Evolutionary conservation across 345 rosid species (phyloP).

Genomic region (Dovyalis caffra): DNA sequence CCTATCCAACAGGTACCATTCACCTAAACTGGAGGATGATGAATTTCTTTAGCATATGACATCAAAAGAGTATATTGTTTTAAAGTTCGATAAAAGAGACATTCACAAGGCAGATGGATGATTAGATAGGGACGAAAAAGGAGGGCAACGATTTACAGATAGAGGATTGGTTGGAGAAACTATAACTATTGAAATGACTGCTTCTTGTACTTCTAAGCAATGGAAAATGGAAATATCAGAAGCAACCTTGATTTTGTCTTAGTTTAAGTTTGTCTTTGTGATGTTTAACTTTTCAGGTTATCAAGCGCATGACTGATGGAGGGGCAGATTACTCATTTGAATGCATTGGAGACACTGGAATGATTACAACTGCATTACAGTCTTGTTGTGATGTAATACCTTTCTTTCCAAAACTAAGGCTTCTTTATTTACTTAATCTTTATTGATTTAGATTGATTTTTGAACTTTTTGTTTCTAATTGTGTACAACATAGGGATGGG

Average conservation of each 20-base stretch:
- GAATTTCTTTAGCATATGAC: neutral
- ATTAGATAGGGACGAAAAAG: neutral
- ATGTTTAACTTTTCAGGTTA: conserved; percentile 47
- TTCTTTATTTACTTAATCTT: neutral
- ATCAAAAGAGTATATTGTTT: too few relatives aligned
- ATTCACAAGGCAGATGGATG: neutral
- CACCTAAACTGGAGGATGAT: neutral
- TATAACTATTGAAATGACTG: too few relatives aligned
- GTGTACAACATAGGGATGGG: conserved; percentile 69
- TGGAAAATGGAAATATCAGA: neutral
- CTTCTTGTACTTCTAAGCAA: neutral
- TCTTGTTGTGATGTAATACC: conserved; percentile 84
- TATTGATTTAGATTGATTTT: conserved; percentile 1
- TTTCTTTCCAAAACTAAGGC: neutral
- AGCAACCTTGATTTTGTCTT: neutral
- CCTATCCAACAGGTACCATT: conserved; percentile 78
- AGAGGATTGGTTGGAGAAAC: neutral
- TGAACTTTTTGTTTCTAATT: neutral
- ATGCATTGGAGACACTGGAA: conserved; percentile 74
- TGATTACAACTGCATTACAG: conserved; percentile 73
- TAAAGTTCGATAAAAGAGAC: neutral
- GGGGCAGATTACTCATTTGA: conserved; percentile 92
- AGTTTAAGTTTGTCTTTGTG: neutral
- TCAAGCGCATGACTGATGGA: conserved; percentile 71
- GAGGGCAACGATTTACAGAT: neutral